Conservation (phyloP, 148 eudicot genomes). For the Diospyros lotus region DNA sequence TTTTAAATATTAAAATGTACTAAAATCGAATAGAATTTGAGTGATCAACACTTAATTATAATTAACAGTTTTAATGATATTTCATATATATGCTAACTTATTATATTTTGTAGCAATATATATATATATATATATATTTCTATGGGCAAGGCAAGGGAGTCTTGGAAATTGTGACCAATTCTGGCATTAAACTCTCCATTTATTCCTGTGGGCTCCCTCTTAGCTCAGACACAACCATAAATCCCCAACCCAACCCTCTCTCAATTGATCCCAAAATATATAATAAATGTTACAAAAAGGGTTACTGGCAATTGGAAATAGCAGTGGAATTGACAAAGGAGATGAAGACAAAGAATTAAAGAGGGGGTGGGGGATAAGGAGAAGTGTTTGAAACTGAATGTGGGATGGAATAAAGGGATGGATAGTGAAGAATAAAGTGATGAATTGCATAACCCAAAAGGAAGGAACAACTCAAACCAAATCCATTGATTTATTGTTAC, state of each 20-base stretch:
- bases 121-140: too few species aligned
- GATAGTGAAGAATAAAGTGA: conserved; percentile 32
- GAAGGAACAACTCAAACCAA: conserved; percentile 1
- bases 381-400: conserved; percentile 7
- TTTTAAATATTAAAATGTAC: too few species aligned
- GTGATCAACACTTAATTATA: too few species aligned
- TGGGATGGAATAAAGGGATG: conserved; percentile 21
- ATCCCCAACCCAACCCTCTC: too few species aligned
- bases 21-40: too few species aligned
- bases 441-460: conserved; percentile 10
- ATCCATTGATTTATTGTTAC: not conserved
- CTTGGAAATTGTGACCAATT: conserved; percentile 29
- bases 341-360: conserved; percentile 24
- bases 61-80: too few species aligned
- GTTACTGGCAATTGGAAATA: not conserved
- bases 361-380: conserved; percentile 1
- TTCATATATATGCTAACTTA: too few species aligned
- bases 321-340: conserved; percentile 8
- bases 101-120: too few species aligned
- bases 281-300: not conserved
- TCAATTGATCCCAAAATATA: too few species aligned
- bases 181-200: conserved; percentile 1
- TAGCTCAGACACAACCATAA: too few species aligned
- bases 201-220: conserved; percentile 21
- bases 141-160: not conserved